phyloP scores from a whole-genome alignment of 2,329 filamentous ascomycete species.

The Westerdykella sp. region DNA sequence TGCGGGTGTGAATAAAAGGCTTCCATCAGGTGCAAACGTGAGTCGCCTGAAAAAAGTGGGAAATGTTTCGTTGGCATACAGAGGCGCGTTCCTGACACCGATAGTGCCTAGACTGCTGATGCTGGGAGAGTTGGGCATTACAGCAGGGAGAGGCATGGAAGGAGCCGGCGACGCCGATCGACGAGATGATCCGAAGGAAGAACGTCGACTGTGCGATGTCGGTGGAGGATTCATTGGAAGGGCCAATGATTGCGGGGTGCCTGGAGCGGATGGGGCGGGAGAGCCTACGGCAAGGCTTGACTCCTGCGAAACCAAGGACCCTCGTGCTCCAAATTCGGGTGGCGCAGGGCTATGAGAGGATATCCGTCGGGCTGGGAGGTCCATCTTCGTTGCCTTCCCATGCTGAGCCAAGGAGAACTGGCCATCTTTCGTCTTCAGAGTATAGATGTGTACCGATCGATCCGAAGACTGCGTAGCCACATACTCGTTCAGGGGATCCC shows the following conservation, averaged over 20 bases:
- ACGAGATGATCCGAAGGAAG: constrained; percentile 77
- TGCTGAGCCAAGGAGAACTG: constrained; percentile 78
- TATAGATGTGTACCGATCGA: constrained; percentile 96
- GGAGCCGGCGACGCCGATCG: constrained; percentile 90
- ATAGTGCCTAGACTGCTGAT: constrained; percentile 50
- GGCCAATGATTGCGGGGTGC: constrained; percentile 82
- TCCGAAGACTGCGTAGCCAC: constrained; percentile 98
- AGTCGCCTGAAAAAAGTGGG: constrained; percentile 94
- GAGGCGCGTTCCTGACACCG: constrained; percentile 69
- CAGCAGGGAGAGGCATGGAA: constrained; percentile 86
- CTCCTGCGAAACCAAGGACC: constrained; percentile 55
- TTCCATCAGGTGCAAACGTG: constrained; percentile 92
- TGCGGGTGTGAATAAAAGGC: constrained; percentile 85
- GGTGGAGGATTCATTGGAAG: constrained; percentile 95
- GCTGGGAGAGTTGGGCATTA: constrained; percentile 91
- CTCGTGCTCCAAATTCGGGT: constrained; percentile 66
- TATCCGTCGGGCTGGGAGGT: constrained; percentile 83
- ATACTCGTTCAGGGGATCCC: constrained; percentile 97
- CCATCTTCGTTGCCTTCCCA: constrained; percentile 81
- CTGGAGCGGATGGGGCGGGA: constrained; percentile 82
- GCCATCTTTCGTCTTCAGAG: constrained; percentile 90
- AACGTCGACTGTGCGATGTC: constrained; percentile 86
- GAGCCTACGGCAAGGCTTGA: constrained; percentile 58
- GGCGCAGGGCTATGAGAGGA: constrained; percentile 90
- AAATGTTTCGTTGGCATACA: constrained; percentile 94